Percentiles rank a stretch among this genome's conserved stretches.
phyloP scores from a whole-genome alignment of 129 eudicot species.

The Glebionis coronaria region DNA sequence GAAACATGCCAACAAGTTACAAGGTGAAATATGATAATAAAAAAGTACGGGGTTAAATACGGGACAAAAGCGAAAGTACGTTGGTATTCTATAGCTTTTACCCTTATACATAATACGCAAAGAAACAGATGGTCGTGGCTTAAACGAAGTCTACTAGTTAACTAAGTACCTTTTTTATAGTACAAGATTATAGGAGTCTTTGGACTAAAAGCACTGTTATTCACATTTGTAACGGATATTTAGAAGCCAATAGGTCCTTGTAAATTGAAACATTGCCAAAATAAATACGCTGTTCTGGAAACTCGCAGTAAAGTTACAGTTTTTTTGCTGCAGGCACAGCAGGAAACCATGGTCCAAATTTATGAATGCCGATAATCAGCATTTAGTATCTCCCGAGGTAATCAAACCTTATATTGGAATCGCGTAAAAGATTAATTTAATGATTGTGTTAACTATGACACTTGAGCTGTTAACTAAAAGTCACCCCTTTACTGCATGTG shows the following conservation, averaged over 20 bases:
- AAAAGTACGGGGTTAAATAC: no score
- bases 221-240: neutral
- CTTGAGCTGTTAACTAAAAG: neutral
- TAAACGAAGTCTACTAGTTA: neutral
- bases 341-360: constrained; percentile 97
- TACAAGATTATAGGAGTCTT: neutral
- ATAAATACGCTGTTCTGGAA: neutral
- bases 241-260: neutral
- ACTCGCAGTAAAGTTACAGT: neutral
- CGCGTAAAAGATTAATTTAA: constrained; percentile 4
- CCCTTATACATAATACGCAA: neutral
- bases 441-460: neutral
- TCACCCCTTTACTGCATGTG: constrained; percentile 9
- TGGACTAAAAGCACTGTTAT: neutral
- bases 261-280: neutral
- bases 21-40: no score
- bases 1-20: no score
- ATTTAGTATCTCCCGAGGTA: constrained; percentile 90
- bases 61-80: no score
- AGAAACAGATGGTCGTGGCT: neutral
- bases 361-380: constrained; percentile 91
- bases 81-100: no score
- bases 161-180: neutral
- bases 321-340: constrained; percentile 64
- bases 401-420: neutral